Evolutionary conservation across 768 basidiomycete species (phyloP).

Genomic region (Boletus tylopilopsis): DNA sequence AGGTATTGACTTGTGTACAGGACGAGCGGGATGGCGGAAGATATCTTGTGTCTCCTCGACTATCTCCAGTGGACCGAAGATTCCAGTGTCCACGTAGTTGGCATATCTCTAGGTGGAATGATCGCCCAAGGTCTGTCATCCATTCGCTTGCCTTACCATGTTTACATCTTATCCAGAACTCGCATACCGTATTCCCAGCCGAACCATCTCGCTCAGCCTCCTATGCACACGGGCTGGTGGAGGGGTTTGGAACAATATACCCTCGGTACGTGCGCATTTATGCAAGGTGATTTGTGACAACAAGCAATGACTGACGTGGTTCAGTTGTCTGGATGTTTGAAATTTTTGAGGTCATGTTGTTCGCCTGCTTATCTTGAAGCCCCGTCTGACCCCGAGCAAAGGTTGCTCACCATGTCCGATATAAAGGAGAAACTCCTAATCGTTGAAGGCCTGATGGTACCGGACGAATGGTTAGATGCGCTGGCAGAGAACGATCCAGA

Average conservation of each 20-base stretch:
- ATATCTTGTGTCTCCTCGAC: conserved; percentile 62
- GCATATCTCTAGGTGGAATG: conserved; percentile 80
- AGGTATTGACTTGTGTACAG: conserved; percentile 32
- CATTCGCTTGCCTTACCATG: background rate
- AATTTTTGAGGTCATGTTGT: conserved; percentile 33
- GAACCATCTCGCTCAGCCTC: conserved; percentile 64
- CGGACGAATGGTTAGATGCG: conserved; percentile 55
- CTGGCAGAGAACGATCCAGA: conserved; percentile 48
- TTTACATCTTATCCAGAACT: conserved; percentile 47
- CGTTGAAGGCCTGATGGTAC: conserved; percentile 56
- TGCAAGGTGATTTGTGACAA: background rate
- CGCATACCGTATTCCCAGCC: conserved; percentile 58
- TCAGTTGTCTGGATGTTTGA: conserved; percentile 39
- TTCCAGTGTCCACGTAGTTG: conserved; percentile 65
- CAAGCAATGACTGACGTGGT: background rate
- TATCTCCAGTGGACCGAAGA: conserved; percentile 66
- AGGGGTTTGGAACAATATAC: conserved; percentile 50
- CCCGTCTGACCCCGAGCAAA: conserved; percentile 22
- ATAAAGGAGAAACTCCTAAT: conserved; percentile 45
- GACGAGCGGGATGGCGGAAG: conserved; percentile 76
- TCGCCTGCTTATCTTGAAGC: background rate
- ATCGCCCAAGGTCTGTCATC: conserved; percentile 62
- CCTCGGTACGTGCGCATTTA: conserved; percentile 51
- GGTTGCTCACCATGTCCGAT: conserved; percentile 36
- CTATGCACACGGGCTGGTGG: conserved; percentile 71